Percentiles rank a stretch among this genome's conserved stretches.
These are phyloP conservation scores for Trichoderma arundinaceum DNA, from an alignment of 2,329 filamentous ascomycete genomes.

Conservation along the genomic window DNA sequence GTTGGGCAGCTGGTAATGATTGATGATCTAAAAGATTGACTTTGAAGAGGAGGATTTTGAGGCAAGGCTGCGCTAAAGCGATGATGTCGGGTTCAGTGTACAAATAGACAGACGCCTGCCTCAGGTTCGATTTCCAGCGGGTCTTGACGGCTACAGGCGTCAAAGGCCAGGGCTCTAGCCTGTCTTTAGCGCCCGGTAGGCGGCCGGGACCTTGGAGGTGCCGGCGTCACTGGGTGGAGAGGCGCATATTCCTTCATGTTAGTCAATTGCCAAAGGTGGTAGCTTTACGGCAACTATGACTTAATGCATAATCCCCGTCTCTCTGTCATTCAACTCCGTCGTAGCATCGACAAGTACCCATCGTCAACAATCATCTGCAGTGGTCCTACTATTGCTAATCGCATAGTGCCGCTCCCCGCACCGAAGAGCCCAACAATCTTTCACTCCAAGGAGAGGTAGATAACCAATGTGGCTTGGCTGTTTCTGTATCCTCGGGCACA, in stretches of 20 bases:
- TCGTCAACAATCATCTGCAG: neutral
- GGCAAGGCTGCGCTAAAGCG: conserved; percentile 7
- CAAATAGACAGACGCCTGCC: neutral
- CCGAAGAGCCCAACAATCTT: neutral
- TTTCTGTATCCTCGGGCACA: neutral
- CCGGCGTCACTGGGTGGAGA: neutral
- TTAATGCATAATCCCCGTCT: too few species aligned
- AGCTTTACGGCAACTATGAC: too few species aligned
- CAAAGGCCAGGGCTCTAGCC: conserved; percentile 5
- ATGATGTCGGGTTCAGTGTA: neutral
- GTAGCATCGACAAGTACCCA: neutral
- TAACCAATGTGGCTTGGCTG: neutral
- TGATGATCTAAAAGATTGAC: neutral
- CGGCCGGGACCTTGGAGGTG: conserved; percentile 8
- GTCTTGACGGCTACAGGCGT: neutral
- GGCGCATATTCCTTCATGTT: too few species aligned
- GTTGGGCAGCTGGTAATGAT: conserved; percentile 34
- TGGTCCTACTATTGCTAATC: neutral
- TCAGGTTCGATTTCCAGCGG: conserved; percentile 5
- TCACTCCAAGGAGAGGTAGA: neutral
- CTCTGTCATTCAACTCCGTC: neutral
- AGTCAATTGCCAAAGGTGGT: too few species aligned
- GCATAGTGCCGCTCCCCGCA: conserved; percentile 15
- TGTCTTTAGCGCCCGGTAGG: conserved; percentile 16
- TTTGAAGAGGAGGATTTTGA: neutral